phyloP scores from a whole-genome alignment of 2,329 filamentous ascomycete species.

The Fusarium vanettenii region DNA sequence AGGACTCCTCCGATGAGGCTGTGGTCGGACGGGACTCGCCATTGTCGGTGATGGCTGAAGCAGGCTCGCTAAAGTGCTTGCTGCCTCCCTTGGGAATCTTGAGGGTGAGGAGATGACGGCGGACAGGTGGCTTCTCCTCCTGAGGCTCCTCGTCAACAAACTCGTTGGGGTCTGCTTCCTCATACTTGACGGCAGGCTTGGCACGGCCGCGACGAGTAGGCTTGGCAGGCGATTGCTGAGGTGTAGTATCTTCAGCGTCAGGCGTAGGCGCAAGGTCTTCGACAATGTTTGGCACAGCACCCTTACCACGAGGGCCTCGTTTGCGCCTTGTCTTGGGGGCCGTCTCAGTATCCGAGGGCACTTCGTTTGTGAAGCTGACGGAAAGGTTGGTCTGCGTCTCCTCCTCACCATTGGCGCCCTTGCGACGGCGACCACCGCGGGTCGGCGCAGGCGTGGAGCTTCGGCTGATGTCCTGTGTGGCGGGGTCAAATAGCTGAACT shows the following conservation, averaged over 20 bases:
- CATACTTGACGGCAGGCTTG: constrained; percentile 42
- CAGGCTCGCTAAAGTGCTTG: constrained; percentile 54
- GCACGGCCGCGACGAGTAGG: constrained; percentile 41
- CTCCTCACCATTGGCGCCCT: constrained; percentile 45
- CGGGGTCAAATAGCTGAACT: constrained; percentile 62
- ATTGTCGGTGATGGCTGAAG: constrained; percentile 52
- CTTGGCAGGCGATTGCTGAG: constrained; percentile 37
- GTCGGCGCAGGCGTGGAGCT: constrained; percentile 60
- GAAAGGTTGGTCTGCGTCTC: constrained; percentile 43
- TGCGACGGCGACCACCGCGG: constrained; percentile 47
- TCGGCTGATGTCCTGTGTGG: constrained; percentile 62
- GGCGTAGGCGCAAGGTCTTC: constrained; percentile 41
- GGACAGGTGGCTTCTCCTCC: constrained; percentile 43
- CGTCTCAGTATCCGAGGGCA: constrained; percentile 47
- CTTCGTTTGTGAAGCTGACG: constrained; percentile 50
- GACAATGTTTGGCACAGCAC: constrained; percentile 32
- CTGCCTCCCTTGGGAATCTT: constrained; percentile 52
- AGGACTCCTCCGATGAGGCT: constrained; percentile 63
- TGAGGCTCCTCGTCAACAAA: constrained; percentile 43
- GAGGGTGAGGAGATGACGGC: constrained; percentile 49
- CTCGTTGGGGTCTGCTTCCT: constrained; percentile 45
- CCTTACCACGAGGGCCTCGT: constrained; percentile 45
- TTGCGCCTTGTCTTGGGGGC: constrained; percentile 46
- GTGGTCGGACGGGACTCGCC: constrained; percentile 64
- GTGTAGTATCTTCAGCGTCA: constrained; percentile 29